Conservation (phyloP, 176 grass and related monocot species). For the Oryza meyeriana region DNA sequence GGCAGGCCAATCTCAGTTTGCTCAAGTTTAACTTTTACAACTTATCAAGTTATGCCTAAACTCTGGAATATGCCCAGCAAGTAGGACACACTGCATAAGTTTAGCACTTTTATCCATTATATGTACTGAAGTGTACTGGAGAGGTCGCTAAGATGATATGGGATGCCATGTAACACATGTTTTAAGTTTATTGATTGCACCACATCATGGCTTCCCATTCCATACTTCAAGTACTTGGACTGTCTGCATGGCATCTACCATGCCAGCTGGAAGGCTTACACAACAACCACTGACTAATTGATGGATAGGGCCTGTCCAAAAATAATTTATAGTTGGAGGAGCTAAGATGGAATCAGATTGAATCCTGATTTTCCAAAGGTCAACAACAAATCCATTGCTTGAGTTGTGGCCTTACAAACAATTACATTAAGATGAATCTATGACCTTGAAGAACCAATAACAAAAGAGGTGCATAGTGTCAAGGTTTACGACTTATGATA, state of each 20-base stretch:
- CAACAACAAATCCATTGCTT: background rate
- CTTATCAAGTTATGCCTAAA: background rate
- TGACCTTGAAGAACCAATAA: background rate
- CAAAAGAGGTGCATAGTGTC: background rate
- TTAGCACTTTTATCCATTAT: background rate
- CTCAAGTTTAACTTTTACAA: background rate
- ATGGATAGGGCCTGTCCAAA: background rate
- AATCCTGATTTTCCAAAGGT: background rate
- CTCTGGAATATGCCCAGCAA: background rate
- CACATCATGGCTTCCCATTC: background rate
- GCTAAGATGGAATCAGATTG: background rate
- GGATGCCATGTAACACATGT: background rate
- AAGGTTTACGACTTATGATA: background rate
- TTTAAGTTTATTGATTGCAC: conserved; percentile 3
- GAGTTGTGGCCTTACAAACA: background rate
- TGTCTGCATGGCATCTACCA: background rate
- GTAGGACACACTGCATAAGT: background rate
- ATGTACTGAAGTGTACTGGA: background rate
- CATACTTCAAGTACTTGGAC: background rate
- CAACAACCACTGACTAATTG: background rate
- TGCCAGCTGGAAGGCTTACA: background rate
- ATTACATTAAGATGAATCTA: background rate
- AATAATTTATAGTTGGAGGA: background rate
- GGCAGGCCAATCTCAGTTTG: background rate
- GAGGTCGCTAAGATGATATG: conserved; percentile 4